Evolutionary conservation across 192 early-diverging fungal genomes (phyloP), one percentile per base, ranked within the genome.

Genomic region (Phlyctochytrium planicorne): DNA sequence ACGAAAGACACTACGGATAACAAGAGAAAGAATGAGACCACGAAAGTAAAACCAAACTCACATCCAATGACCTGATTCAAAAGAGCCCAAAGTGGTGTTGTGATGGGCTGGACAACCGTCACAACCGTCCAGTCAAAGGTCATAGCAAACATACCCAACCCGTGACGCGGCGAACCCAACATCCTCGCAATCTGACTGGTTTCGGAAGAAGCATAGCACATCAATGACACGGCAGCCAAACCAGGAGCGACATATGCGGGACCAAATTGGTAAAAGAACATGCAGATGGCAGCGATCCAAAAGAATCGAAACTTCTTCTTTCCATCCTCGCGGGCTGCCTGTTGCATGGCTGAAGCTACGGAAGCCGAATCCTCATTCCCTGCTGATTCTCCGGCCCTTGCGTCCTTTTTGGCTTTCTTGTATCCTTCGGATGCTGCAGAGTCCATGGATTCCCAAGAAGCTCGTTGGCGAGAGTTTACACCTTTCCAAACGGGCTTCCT

Each of bases 51-150:
- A n/a, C 40, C n/a, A 50, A 50, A n/a, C 40, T 50, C 40, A 50
- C 40, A n/a, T 50, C 57, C 57, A 17, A 59, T 17, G 57, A 59
- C n/a, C 27, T 59, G 57, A 29, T 59, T 59, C 27, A 59, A 17
- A 20, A 59, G n/a, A 30, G 57, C 57, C 57, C 57, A 59, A 1
- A 59, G 57, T 0, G 57, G 57, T 0, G 57, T 59, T 17, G 57
- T 59, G 57, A 59, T 59, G 17, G 57, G 57, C n/a, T n/a, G 23
- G 57, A 27, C n/a, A 29, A 59, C 57, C n/a, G n/a, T 59, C n/a
- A n/a, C 17, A 1, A 59, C 16, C 16, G 57, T 55, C 89, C 87
- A 91, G 65, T 89, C 89, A 35, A 91, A 78, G 16, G 83, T 72
- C 25, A 91, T 57, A 35, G 80, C 71, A 12, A 79, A 56, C 50